Percentiles rank a stretch among this genome's conserved stretches.
phyloP scores from a whole-genome alignment of 2,329 filamentous ascomycete genomes.

The Fusarium circinatum region DNA sequence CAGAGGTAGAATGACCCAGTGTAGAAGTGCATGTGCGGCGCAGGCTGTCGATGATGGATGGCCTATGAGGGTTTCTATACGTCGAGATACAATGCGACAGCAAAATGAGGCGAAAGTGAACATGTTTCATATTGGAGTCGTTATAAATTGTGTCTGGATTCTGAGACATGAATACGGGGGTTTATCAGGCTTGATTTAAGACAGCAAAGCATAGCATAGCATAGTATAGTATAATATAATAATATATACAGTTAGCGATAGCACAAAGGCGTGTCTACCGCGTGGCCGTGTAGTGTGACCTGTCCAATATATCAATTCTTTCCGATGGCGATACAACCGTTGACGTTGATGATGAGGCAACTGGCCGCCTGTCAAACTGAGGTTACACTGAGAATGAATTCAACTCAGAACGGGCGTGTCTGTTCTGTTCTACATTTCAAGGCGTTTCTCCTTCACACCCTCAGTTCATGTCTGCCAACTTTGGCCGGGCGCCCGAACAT shows the following conservation, averaged over 20 bases:
- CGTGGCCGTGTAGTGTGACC: constrained; percentile 31
- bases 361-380: constrained; percentile 14
- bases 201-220: neutral
- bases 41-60: constrained; percentile 17
- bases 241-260: neutral
- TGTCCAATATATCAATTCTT: neutral
- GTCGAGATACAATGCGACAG: neutral
- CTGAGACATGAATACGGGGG: neutral
- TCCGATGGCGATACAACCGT: neutral
- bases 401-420: neutral
- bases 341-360: constrained; percentile 14
- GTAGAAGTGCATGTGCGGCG: constrained; percentile 12
- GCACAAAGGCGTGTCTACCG: constrained; percentile 2
- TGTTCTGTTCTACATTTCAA: neutral
- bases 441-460: constrained; percentile 15
- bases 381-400: constrained; percentile 4
- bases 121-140: constrained; percentile 5
- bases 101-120: constrained; percentile 29
- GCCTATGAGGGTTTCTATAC: constrained; percentile 9
- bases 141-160: neutral
- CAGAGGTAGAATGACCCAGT: constrained; percentile 11
- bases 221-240: neutral
- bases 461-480: constrained; percentile 5
- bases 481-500: constrained; percentile 7
- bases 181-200: neutral